These are phyloP conservation scores for Oidiodendron maius DNA, from an alignment of 495 filamentous ascomycete species.

Conservation along the genomic window DNA sequence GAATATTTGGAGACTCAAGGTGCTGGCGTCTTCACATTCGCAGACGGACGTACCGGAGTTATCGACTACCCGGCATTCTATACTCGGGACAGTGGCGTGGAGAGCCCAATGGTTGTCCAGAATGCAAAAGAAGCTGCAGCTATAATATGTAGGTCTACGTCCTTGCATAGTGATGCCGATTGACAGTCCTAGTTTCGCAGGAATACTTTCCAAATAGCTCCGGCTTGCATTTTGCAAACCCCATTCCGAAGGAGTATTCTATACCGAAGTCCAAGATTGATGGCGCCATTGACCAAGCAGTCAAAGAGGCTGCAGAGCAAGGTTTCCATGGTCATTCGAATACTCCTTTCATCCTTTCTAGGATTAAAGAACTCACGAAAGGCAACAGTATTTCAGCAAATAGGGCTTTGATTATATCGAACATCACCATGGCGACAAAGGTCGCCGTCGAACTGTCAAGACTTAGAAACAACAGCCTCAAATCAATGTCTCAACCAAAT, in stretches of 20 bases:
- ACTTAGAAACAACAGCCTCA: constrained; percentile 33
- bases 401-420: constrained; percentile 67
- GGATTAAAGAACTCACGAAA: constrained; percentile 74
- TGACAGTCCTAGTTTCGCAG: constrained; percentile 48
- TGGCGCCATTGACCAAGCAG: constrained; percentile 61
- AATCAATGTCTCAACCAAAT: not conserved
- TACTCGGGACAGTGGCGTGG: constrained; percentile 74
- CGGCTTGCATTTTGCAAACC: constrained; percentile 83
- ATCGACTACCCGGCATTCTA: constrained; percentile 89
- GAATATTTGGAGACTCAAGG: constrained; percentile 96
- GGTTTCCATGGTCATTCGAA: constrained; percentile 71
- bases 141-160: constrained; percentile 59
- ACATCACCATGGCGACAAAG: constrained; percentile 72
- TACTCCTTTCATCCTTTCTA: constrained; percentile 79
- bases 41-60: constrained; percentile 58
- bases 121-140: constrained; percentile 78
- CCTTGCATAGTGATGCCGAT: not conserved
- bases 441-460: constrained; percentile 72
- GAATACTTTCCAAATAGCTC: constrained; percentile 41
- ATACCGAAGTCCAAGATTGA: constrained; percentile 73
- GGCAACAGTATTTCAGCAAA: constrained; percentile 72
- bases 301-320: constrained; percentile 62
- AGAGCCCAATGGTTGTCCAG: constrained; percentile 67
- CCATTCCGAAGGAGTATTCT: constrained; percentile 64
- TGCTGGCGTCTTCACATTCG: constrained; percentile 80